Percentiles rank a stretch among this genome's conserved stretches.
Conservation (phyloP, 1,139 yeast species). For the Pichia sp. region DNA sequence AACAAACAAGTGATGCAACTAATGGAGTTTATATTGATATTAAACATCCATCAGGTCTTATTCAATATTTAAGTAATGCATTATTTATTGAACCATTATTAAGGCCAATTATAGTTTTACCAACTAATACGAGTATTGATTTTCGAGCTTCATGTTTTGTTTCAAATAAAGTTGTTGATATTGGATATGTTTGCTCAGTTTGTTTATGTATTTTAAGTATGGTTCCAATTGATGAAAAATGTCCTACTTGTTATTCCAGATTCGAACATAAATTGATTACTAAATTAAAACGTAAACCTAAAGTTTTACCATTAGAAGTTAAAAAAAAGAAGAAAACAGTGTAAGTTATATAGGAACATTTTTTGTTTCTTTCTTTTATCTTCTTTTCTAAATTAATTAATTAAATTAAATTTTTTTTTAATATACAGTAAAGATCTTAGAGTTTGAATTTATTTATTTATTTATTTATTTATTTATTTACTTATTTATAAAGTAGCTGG, state of each 20-base stretch:
- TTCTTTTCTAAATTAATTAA: too few relatives aligned
- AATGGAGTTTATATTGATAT: constrained; percentile 80
- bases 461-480: too few relatives aligned
- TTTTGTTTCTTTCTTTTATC: too few relatives aligned
- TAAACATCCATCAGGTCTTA: constrained; percentile 67
- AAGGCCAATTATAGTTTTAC: constrained; percentile 67
- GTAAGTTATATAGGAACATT: too few relatives aligned
- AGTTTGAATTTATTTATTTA: too few relatives aligned
- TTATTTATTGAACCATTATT: constrained; percentile 79
- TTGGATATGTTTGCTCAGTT: constrained; percentile 93
- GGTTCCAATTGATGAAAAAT: constrained; percentile 46
- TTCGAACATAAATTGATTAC: constrained; percentile 55
- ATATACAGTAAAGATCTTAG: too few relatives aligned
- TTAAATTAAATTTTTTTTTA: too few relatives aligned
- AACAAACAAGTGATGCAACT: constrained; percentile 95
- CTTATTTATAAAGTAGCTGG: too few relatives aligned
- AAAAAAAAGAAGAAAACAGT: constrained; percentile 22
- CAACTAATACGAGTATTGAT: constrained; percentile 82
- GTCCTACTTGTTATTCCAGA: constrained; percentile 66
- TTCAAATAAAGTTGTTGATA: constrained; percentile 82
- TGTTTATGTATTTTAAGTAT: constrained; percentile 69
- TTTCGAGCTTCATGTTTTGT: constrained; percentile 92
- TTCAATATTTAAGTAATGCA: constrained; percentile 67
- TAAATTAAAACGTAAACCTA: constrained; percentile 48
- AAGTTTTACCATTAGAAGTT: constrained; percentile 27